Evolutionary conservation across 495 filamentous ascomycete species (phyloP).

Genomic region (Neurospora africana): DNA sequence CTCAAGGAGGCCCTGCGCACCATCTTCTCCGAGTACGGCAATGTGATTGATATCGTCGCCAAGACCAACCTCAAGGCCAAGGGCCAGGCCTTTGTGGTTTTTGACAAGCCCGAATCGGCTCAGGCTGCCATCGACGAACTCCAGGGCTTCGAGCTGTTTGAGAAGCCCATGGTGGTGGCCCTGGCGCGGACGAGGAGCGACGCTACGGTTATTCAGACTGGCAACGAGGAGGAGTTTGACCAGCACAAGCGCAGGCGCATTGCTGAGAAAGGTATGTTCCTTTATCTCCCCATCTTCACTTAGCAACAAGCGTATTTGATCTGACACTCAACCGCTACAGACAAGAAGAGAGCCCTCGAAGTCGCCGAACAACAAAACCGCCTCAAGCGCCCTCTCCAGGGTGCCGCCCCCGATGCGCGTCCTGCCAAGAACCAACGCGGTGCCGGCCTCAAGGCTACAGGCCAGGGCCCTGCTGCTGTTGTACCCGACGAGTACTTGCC

Average conservation of each 20-base stretch:
- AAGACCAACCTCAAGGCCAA: slow-evolving; percentile 88
- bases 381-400: slow-evolving; percentile 60
- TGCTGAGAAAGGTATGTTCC: slow-evolving; percentile 74
- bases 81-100: slow-evolving; percentile 95
- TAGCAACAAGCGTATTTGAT: neutral
- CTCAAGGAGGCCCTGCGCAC: slow-evolving; percentile 63
- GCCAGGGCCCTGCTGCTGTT: slow-evolving; percentile 56
- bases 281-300: neutral
- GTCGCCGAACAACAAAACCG: slow-evolving; percentile 73
- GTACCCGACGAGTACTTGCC: slow-evolving; percentile 95
- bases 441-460: slow-evolving; percentile 71
- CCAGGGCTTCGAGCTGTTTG: slow-evolving; percentile 89
- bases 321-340: slow-evolving; percentile 30
- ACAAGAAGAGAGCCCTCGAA: slow-evolving; percentile 84
- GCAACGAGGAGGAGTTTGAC: slow-evolving; percentile 75
- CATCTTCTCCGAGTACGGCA: slow-evolving; percentile 87
- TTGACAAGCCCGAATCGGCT: slow-evolving; percentile 67
- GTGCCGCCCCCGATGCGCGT: slow-evolving; percentile 43
- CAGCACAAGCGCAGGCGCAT: slow-evolving; percentile 73
- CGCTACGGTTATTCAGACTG: slow-evolving; percentile 64
- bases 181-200: slow-evolving; percentile 82
- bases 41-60: slow-evolving; percentile 80
- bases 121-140: slow-evolving; percentile 75
- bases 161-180: slow-evolving; percentile 81
- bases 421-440: slow-evolving; percentile 65